Conservation (phyloP, 2,329 filamentous ascomycete species). For the Arthrobotrys conoides region DNA sequence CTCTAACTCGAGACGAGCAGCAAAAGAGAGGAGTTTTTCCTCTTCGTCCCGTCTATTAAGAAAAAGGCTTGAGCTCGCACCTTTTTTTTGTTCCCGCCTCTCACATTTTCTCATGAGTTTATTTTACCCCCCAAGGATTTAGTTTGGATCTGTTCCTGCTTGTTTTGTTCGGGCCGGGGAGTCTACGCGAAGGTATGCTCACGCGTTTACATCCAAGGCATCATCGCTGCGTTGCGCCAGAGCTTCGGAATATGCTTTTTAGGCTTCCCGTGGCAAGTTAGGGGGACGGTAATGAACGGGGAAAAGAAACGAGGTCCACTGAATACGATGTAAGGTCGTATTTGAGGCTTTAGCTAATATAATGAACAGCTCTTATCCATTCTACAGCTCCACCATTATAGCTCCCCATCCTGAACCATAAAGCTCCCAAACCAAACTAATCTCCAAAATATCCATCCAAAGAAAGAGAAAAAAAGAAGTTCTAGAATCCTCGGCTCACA, state of each 20-base stretch:
- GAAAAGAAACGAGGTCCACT: too few species aligned
- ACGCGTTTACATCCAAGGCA: slow-evolving; percentile 3
- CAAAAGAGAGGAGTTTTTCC: neutral
- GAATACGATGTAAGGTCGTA: neutral
- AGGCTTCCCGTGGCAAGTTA: neutral
- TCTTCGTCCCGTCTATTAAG: slow-evolving; percentile 10
- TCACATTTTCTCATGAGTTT: slow-evolving; percentile 31
- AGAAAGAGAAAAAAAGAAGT: neutral
- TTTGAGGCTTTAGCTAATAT: too few species aligned
- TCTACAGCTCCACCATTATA: too few species aligned
- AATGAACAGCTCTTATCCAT: too few species aligned
- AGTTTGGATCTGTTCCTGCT: neutral
- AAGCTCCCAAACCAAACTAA: neutral
- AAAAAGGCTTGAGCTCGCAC: neutral
- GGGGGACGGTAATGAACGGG: too few species aligned
- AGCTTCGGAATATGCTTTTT: neutral
- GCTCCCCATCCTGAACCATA: too few species aligned
- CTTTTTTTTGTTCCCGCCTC: slow-evolving; percentile 33
- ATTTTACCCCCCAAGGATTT: neutral
- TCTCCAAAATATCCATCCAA: too few species aligned
- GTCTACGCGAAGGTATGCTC: neutral
- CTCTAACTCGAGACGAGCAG: neutral
- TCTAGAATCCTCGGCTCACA: neutral
- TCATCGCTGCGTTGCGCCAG: slow-evolving; percentile 6
- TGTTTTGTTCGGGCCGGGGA: neutral